A percentile compares a stretch with the other conserved stretches of the same genome.
Evolutionary conservation across 2,329 filamentous ascomycete genomes (phyloP).

Genomic region (Nannizziopsis arthrosporioides): DNA sequence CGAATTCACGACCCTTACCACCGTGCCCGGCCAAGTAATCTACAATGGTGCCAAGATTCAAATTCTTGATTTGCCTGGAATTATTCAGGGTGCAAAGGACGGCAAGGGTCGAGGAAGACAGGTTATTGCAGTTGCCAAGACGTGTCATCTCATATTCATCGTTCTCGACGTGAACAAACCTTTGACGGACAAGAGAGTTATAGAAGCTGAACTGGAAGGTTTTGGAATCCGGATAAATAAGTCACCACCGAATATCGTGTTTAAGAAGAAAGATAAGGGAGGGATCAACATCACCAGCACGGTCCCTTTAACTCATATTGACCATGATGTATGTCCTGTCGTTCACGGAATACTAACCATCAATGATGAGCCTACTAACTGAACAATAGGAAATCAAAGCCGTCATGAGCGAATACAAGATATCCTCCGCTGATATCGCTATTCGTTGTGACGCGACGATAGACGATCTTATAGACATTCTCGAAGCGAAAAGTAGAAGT

Average conservation of each 20-base stretch:
- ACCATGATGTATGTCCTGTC: conserved; percentile 51
- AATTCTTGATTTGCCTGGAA: conserved; percentile 96
- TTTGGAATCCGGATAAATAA: conserved; percentile 99
- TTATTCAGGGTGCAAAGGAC: conserved; percentile 97
- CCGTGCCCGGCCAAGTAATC: conserved; percentile 85
- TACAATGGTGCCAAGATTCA: conserved; percentile 98
- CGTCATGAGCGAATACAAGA: conserved; percentile 93
- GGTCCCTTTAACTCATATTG: conserved; percentile 80
- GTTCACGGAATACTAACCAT: background rate
- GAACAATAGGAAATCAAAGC: conserved; percentile 69
- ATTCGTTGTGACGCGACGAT: conserved; percentile 97
- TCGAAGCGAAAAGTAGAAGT: conserved; percentile 86
- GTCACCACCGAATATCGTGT: conserved; percentile 92
- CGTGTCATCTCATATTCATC: conserved; percentile 97
- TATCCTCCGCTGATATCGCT: conserved; percentile 90
- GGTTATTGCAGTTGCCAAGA: conserved; percentile 97
- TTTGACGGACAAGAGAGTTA: conserved; percentile 88
- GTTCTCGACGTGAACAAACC: conserved; percentile 98
- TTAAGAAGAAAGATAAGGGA: conserved; percentile 99
- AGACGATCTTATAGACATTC: conserved; percentile 89
- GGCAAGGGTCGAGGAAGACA: conserved; percentile 94
- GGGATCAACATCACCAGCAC: conserved; percentile 95
- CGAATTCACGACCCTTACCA: conserved; percentile 96
- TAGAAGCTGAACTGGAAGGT: conserved; percentile 88
- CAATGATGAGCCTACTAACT: background rate